A percentile compares a stretch with the other conserved stretches of the same genome.
phyloP scores from a whole-genome alignment of 768 basidiomycete genomes.

The Hericium alpestre region DNA sequence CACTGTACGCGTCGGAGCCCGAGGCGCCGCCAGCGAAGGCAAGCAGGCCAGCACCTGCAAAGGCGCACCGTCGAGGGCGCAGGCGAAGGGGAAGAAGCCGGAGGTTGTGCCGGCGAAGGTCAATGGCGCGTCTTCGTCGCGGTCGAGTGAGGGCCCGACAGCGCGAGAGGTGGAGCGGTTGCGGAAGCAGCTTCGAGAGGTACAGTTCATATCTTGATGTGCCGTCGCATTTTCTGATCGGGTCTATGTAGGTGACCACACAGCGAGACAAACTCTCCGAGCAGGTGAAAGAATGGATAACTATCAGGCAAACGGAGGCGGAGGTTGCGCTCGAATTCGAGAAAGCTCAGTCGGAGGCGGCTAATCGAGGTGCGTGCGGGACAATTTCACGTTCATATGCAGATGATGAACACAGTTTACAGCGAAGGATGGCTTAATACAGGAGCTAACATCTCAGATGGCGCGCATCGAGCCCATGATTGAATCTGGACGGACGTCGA shows the following conservation, averaged over 20 bases:
- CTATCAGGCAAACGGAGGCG: conserved; percentile 53
- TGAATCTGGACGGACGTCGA: conserved; percentile 35
- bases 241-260: not conserved
- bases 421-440: conserved; percentile 50
- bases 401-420: conserved; percentile 2
- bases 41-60: not conserved
- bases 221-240: not conserved
- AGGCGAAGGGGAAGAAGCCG: conserved; percentile 18
- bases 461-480: conserved; percentile 45
- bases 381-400: too few relatives aligned
- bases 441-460: conserved; percentile 45
- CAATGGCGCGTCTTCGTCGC: conserved; percentile 13
- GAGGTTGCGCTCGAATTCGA: conserved; percentile 44
- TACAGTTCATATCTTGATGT: conserved; percentile 1
- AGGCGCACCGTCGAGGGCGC: conserved; percentile 3
- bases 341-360: conserved; percentile 39
- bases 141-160: not conserved
- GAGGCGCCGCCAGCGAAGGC: conserved; percentile 2
- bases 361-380: conserved; percentile 3
- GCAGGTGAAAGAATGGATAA: conserved; percentile 39
- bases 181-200: conserved; percentile 18
- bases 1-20: conserved; percentile 2
- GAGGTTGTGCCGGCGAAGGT: conserved; percentile 15
- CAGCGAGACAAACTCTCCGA: not conserved
- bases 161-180: conserved; percentile 11